Evolutionary conservation across 139 green algal species (phyloP), one percentile per base, ranked within the genome.

Genomic region (Micromonas commoda): DNA sequence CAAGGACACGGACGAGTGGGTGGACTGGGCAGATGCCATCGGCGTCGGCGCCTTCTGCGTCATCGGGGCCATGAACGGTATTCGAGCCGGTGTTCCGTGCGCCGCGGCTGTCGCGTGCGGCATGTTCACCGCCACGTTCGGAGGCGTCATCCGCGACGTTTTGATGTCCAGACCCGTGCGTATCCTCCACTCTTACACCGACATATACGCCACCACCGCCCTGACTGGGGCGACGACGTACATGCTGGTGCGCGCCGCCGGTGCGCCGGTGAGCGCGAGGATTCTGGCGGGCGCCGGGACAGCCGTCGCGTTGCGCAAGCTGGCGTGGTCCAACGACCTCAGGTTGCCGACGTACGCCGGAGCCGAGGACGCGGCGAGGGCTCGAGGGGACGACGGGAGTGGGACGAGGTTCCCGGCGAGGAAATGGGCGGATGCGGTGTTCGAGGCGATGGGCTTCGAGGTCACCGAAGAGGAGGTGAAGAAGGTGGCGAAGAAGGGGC

Each of bases 71-170:
- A 51, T 72, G 32, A 81, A 81, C 60, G 77, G 76, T 29, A 33
- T 80, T 13, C 63, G 76, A 2, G 64, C 45, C 6, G 65, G 76
- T 1, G 45, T 80, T 37, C 64, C 64, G 4, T 35, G 66, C 23
- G 34, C 57, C 3, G 64, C 64, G 0, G 31, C 24, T 24, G 24
- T 69, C 19, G 21, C 72, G 31, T 75, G 57, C 63, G 79, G 79
- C 3, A 78, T 83, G 79, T 45, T 80, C 23, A 83, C 79, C n/a
- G 60, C 79, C 6, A 83, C 79, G 19, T 79, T 79, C 51, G 79
- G 79, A 28, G 79, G 79, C 38, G 53, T 77, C 1, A 71, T 80
- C 1, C 63, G 79, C 1, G 79, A 83, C 72, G 31, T 80, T 16
- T 33, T 83, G 2, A 73, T 75, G 33, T 37, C 35, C 23, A 31